Base-by-base conservation (phyloP, 2,329 filamentous ascomycete genomes). In the Geosmithia putterillii region DNA sequence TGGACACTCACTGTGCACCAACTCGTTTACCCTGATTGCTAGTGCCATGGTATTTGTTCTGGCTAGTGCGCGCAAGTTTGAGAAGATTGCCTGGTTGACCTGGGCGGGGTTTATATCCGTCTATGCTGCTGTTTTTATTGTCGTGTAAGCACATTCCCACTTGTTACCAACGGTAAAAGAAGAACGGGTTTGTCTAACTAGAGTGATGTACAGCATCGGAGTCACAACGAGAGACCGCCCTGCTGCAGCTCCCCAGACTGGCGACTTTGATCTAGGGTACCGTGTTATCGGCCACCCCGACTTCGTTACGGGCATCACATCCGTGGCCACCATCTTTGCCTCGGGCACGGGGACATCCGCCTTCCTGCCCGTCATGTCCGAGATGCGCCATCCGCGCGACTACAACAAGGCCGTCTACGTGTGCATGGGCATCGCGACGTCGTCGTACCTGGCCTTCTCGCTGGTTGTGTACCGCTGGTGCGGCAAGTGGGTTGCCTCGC, bases 291-390 rank as follows among this genome's bases (percentile, higher is more conserved):
- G 66, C 7, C 59, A 72, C 49, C 75, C 77, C 0, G 69, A 63
- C 18, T 82, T 82, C 52, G 69, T 71, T 0, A 70, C 66, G 1
- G 77, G 73, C 7, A 78, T 81, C 50, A 71, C 70, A 0, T 73
- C 75, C 34, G 66, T 70, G 0, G 65, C 67, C 2, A 77, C 73
- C 2, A 79, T 82, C 47, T 78, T 81, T 57, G 70, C 73, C 45
- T 75, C 74, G 2, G 70, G 67, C 7, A 72, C 76, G 0, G 74
- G 71, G 17, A 79, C 76, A 0, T 72, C 70, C 1, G 74, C 74
- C 2, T 82, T 81, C 52, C 59, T 82, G 2, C 75, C 76, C 4
- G 74, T 83, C 45, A 81, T 82, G 43, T 74, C 71, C 0, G 79
- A 83, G 59, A 83, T 83, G 76, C 65, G 62, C 37, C 64, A 67